Evolutionary conservation across 2,329 filamentous ascomycete species (phyloP).

Genomic region (Nigrospora oryzae): DNA sequence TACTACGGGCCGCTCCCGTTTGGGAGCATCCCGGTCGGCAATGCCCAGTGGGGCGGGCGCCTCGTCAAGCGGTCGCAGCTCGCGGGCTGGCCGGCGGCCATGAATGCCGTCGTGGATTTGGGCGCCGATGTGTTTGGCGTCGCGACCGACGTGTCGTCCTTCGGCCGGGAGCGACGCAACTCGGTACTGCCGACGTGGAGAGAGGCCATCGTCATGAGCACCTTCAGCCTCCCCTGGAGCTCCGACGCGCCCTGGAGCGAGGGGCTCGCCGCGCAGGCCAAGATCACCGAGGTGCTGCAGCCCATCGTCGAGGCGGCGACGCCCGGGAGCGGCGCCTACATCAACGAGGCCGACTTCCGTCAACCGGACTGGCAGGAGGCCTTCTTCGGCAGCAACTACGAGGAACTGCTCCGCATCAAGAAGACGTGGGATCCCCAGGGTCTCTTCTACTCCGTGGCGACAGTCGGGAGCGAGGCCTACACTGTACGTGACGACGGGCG

Average conservation of each 20-base stretch:
- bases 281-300: constrained; percentile 20
- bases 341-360: constrained; percentile 32
- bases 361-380: constrained; percentile 21
- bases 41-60: constrained; percentile 24
- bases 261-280: constrained; percentile 14
- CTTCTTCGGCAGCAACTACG: constrained; percentile 28
- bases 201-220: constrained; percentile 12
- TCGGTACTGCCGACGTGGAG: constrained; percentile 26
- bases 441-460: constrained; percentile 28
- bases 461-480: constrained; percentile 34
- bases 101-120: constrained; percentile 18
- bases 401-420: constrained; percentile 26
- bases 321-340: constrained; percentile 18
- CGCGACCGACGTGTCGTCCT: constrained; percentile 17
- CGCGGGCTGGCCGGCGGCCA: constrained; percentile 17
- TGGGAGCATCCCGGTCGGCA: constrained; percentile 20
- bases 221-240: constrained; percentile 10
- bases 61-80: constrained; percentile 22
- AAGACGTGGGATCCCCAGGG: constrained; percentile 28
- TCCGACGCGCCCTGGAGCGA: constrained; percentile 10
- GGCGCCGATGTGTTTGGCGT: constrained; percentile 20
- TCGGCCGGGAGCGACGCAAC: constrained; percentile 13
- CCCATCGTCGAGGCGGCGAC: constrained; percentile 15
- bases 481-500: constrained; percentile 9
- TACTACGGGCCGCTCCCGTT: constrained; percentile 25